These are phyloP conservation scores for Allantophomopsis cytisporea DNA, from an alignment of 2,329 filamentous ascomycete genomes.

Conservation along the genomic window DNA sequence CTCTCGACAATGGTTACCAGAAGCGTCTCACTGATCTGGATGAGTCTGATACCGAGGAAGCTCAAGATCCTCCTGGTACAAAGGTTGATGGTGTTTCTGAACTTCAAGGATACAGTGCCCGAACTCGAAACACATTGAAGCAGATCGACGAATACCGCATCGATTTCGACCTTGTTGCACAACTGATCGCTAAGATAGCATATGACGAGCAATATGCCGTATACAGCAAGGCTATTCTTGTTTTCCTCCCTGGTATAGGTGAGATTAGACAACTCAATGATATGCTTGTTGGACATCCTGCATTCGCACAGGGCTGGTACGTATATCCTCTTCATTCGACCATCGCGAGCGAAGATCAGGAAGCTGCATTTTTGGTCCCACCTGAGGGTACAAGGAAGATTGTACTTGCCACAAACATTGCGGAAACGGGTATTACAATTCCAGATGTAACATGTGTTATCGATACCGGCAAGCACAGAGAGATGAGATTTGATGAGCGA, in stretches of 20 bases:
- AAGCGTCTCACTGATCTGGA: conserved; percentile 46
- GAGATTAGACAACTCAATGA: conserved; percentile 87
- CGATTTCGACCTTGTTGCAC: conserved; percentile 75
- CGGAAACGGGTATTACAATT: conserved; percentile 96
- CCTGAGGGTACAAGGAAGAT: conserved; percentile 78
- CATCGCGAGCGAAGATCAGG: conserved; percentile 92
- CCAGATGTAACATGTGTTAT: conserved; percentile 96
- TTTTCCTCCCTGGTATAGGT: conserved; percentile 89
- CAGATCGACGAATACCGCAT: conserved; percentile 85
- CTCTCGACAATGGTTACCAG: conserved; percentile 30
- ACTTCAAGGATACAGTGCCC: conserved; percentile 59
- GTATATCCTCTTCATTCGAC: conserved; percentile 87
- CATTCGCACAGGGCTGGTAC: conserved; percentile 67
- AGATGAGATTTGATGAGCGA: conserved; percentile 93
- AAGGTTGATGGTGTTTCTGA: conserved; percentile 45
- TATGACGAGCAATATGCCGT: conserved; percentile 47
- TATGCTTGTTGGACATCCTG: conserved; percentile 62
- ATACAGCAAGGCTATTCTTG: conserved; percentile 83
- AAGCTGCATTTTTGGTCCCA: conserved; percentile 79
- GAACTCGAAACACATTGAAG: conserved; percentile 61
- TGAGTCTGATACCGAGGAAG: conserved; percentile 34
- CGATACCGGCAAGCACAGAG: conserved; percentile 91
- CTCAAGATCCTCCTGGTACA: conserved; percentile 33
- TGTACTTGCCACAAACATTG: conserved; percentile 94
- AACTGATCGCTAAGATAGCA: conserved; percentile 65